phyloP scores from a whole-genome alignment of 176 grass and related monocot species.

The Triticum monococcum region DNA sequence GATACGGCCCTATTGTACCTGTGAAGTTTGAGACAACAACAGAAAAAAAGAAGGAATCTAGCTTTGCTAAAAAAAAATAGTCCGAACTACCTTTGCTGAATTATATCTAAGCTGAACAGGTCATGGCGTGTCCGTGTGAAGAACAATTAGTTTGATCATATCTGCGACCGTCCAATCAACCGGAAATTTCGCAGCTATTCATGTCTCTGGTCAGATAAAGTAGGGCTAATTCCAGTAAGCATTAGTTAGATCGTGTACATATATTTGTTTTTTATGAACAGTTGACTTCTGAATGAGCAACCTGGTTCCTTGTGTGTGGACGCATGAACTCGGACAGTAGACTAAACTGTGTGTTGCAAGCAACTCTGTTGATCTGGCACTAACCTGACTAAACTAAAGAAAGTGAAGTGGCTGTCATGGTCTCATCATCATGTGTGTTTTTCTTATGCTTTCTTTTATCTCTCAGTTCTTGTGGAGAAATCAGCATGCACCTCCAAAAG shows the following conservation, averaged over 20 bases:
- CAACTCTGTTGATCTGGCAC: slow-evolving; percentile 20
- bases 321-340: not conserved
- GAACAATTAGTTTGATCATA: not conserved
- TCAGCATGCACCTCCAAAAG: slow-evolving; percentile 23
- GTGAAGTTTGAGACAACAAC: not conserved
- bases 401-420: slow-evolving; percentile 26
- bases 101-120: not conserved
- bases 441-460: not conserved
- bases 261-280: not conserved
- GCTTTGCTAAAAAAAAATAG: not conserved
- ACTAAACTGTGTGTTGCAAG: not conserved
- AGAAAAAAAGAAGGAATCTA: not conserved
- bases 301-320: not conserved
- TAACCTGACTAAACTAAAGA: not conserved
- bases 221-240: not conserved
- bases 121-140: slow-evolving; percentile 12
- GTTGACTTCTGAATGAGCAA: slow-evolving; percentile 14
- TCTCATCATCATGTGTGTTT: slow-evolving; percentile 14
- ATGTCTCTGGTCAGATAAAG: slow-evolving; percentile 1
- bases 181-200: not conserved
- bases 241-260: not conserved
- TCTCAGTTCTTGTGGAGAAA: slow-evolving; percentile 26
- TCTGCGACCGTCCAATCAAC: not conserved
- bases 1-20: not conserved
- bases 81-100: not conserved